Evolutionary conservation across 805 yeast genomes (phyloP).

Genomic region (Teunomyces kruisii): DNA sequence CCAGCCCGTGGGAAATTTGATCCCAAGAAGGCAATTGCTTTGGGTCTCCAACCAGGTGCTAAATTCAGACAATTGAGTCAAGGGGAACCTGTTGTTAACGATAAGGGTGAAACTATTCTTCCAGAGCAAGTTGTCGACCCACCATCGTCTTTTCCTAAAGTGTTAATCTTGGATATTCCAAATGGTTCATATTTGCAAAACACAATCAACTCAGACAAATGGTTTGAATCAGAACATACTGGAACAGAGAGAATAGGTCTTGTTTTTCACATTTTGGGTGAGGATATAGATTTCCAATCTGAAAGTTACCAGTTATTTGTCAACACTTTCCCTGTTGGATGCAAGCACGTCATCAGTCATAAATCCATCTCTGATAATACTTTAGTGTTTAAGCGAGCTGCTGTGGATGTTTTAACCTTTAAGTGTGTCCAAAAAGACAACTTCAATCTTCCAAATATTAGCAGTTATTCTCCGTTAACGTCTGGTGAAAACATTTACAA

Average conservation of each 20-base stretch:
- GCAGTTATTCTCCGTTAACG: slow-evolving; percentile 15
- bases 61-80: slow-evolving; percentile 57
- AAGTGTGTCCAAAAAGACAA: slow-evolving; percentile 48
- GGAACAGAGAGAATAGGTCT: slow-evolving; percentile 43
- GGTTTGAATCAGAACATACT: slow-evolving; percentile 34
- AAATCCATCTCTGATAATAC: slow-evolving; percentile 59
- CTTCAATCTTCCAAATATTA: slow-evolving; percentile 42
- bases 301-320: slow-evolving; percentile 50
- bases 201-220: slow-evolving; percentile 23
- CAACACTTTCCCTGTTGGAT: slow-evolving; percentile 48
- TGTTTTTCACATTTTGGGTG: slow-evolving; percentile 80
- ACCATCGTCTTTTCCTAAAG: slow-evolving; percentile 54
- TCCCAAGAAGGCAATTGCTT: slow-evolving; percentile 57
- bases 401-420: slow-evolving; percentile 54
- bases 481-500: slow-evolving; percentile 11
- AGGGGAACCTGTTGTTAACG: slow-evolving; percentile 58
- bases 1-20: slow-evolving; percentile 78
- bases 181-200: slow-evolving; percentile 38
- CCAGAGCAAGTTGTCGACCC: slow-evolving; percentile 76
- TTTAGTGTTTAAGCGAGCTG: slow-evolving; percentile 57
- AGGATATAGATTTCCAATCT: slow-evolving; percentile 47
- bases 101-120: slow-evolving; percentile 54
- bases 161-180: slow-evolving; percentile 77
- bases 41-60: slow-evolving; percentile 70
- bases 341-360: slow-evolving; percentile 75